Conservation (phyloP, 2,329 filamentous ascomycete genomes). For the Fusarium anguioides region DNA sequence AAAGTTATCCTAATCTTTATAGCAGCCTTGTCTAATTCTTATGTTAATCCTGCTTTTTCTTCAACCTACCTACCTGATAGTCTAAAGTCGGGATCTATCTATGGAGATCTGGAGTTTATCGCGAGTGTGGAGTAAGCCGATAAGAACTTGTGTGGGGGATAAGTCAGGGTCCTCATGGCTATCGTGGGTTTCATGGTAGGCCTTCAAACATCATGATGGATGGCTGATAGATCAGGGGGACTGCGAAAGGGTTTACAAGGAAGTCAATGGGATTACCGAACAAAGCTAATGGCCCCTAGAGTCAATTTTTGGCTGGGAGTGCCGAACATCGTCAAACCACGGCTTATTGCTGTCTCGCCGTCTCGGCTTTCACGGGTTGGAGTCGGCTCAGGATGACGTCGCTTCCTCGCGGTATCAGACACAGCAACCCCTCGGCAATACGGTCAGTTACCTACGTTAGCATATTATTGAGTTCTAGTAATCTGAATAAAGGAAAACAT, state of each 20-base stretch:
- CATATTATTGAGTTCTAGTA: slow-evolving; percentile 10
- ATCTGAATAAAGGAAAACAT: slow-evolving; percentile 19
- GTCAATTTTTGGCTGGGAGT: slow-evolving; percentile 15
- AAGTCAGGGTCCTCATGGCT: slow-evolving; percentile 13
- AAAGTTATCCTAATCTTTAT: too few relatives aligned
- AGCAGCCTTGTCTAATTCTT: too few relatives aligned
- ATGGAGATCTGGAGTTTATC: slow-evolving; percentile 30
- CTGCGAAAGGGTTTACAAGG: background rate
- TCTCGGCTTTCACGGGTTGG: slow-evolving; percentile 47
- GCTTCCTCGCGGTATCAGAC: slow-evolving; percentile 37
- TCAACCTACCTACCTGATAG: too few relatives aligned
- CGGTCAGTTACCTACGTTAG: slow-evolving; percentile 10
- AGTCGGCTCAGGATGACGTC: slow-evolving; percentile 50
- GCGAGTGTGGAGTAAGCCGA: slow-evolving; percentile 39
- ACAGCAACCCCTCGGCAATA: slow-evolving; percentile 42
- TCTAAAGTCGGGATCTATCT: slow-evolving; percentile 6
- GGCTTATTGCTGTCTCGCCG: slow-evolving; percentile 43
- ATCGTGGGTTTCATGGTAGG: background rate
- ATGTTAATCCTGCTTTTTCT: too few relatives aligned
- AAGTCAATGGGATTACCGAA: background rate
- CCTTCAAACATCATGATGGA: background rate
- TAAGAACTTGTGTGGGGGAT: slow-evolving; percentile 37
- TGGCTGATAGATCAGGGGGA: background rate
- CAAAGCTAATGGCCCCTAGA: background rate
- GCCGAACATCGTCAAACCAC: slow-evolving; percentile 43